phyloP scores from a whole-genome alignment of 345 rosid species.

The Nephelium lappaceum region DNA sequence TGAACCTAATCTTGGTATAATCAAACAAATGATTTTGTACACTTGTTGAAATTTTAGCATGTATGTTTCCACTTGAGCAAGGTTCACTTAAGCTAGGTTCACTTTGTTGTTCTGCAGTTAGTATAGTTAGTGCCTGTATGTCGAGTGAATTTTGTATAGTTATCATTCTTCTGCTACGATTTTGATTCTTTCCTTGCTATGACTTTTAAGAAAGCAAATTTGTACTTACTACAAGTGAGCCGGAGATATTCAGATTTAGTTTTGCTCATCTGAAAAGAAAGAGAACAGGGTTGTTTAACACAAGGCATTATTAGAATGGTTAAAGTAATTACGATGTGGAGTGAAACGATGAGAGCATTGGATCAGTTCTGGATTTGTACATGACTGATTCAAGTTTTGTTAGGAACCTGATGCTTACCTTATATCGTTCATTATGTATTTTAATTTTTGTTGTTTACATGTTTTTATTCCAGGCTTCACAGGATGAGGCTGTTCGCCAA shows the following conservation, averaged over 20 bases:
- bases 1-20: background rate
- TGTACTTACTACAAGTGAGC: background rate
- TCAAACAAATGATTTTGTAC: background rate
- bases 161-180: background rate
- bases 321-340: background rate
- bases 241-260: background rate
- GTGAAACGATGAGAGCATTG: no score
- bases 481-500: constrained; percentile 69
- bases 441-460: constrained; percentile 1
- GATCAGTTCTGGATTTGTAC: background rate
- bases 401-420: background rate
- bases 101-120: background rate
- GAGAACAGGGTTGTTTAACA: background rate
- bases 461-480: constrained; percentile 52
- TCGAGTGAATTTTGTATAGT: background rate
- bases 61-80: background rate
- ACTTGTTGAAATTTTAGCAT: background rate
- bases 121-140: background rate
- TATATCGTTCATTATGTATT: background rate
- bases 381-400: background rate
- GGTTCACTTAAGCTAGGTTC: background rate
- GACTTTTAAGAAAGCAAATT: background rate
- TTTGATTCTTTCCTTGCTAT: background rate
- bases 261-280: background rate
- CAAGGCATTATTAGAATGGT: background rate